Evolutionary conservation across 768 basidiomycete species (phyloP), one percentile per base, ranked within the genome.

Genomic region (Boletales sp.): DNA sequence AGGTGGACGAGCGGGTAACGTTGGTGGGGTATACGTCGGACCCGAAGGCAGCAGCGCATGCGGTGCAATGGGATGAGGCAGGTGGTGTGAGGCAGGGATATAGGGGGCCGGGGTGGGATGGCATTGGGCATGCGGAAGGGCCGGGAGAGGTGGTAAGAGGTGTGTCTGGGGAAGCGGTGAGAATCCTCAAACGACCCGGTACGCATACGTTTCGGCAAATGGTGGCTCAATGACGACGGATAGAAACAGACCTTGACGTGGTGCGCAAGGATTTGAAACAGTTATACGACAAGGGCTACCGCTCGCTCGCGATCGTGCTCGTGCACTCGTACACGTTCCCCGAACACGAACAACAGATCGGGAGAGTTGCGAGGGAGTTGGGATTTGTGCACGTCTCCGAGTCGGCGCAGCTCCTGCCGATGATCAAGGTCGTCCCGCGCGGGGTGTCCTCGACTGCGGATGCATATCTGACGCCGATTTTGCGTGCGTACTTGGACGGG

Each of bases 371-470:
- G 5, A 76, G 82, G 18, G 76, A 79, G 41, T 64, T 95, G 5
- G 94, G 94, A n/a, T 98, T 97, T 68, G 74, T 76, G 6, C 92
- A 97, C 40, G 82, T 97, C 58, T 94, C 92, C 2, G 82, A 90
- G 58, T 94, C 93, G 0, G 86, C 90, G 3, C 82, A 85, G 53
- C 75, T 94, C n/a, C 78, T 91, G 27, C 89, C 92, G 3, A 92
- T 92, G 89, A 94, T 95, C 75, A 93, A 93, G 70, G 88, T 94
- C 78, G 90, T 97, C 10, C 89, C 93, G 2, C 86, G 94, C 0
- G 94, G 92, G 2, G 84, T 88, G 10, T 95, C 92, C 0, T 88
- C 90, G 1, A 94, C 93, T 0, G 94, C 92, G 1, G 94, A 97
- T 58, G 94, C 94, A 1, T 97, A 97, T 67, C 82, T 97, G 35